Percentiles rank a stretch among this genome's conserved stretches.
Conservation (phyloP, 768 basidiomycete genomes). For the Dioszegia hungarica region DNA sequence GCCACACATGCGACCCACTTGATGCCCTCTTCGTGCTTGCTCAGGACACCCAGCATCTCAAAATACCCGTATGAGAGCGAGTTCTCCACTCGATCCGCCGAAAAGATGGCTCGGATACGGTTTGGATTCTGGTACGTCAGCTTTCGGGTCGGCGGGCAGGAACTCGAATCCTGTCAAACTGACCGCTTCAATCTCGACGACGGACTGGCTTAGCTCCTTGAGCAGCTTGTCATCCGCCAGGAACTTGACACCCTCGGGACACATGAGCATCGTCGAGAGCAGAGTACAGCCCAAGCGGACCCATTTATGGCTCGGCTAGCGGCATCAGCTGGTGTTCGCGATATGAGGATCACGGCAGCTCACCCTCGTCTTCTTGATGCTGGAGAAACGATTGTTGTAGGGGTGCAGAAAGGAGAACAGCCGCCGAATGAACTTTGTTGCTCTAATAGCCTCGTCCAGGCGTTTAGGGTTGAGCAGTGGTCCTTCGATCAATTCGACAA, state of each 20-base stretch:
- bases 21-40: constrained; percentile 80
- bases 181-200: constrained; percentile 89
- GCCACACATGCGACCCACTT: too few species aligned
- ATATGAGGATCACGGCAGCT: neutral
- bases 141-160: too few species aligned
- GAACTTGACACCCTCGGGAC: constrained; percentile 76
- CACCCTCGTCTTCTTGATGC: constrained; percentile 67
- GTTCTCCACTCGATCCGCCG: constrained; percentile 70
- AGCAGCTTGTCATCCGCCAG: constrained; percentile 82
- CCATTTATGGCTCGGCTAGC: constrained; percentile 74
- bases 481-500: constrained; percentile 85
- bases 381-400: constrained; percentile 74
- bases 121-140: constrained; percentile 15
- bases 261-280: constrained; percentile 74
- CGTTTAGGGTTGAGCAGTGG: constrained; percentile 84
- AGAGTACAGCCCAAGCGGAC: constrained; percentile 76
- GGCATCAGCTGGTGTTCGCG: neutral
- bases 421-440: constrained; percentile 78
- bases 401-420: constrained; percentile 94
- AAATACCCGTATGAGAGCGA: constrained; percentile 88
- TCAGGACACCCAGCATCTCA: constrained; percentile 88
- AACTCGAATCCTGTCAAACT: constrained; percentile 35
- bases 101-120: constrained; percentile 55
- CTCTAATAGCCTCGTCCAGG: constrained; percentile 90
- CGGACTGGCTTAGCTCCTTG: constrained; percentile 73